Conservation (phyloP, 495 filamentous ascomycete species). For the Sporormia fimetaria region DNA sequence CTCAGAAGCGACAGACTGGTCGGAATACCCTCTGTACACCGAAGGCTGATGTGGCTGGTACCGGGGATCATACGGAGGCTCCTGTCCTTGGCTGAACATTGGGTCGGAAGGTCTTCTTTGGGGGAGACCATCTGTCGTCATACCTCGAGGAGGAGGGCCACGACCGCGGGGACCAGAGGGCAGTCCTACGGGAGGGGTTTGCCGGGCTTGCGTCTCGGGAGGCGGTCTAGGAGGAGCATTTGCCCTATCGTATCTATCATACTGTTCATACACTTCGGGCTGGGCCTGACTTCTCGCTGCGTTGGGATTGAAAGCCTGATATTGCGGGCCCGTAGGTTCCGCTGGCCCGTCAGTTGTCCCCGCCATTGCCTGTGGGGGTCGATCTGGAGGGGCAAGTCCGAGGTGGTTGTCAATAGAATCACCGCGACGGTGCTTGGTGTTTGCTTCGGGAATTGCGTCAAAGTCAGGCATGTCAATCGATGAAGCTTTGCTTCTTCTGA, state of each 20-base stretch:
- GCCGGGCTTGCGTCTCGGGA: conserved; percentile 29
- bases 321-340: conserved; percentile 26
- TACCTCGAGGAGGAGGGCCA: conserved; percentile 16
- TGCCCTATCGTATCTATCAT: conserved; percentile 55
- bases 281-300: conserved; percentile 51
- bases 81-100: conserved; percentile 5
- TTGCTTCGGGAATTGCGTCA: conserved; percentile 46
- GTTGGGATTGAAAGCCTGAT: conserved; percentile 32
- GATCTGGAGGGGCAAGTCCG: conserved; percentile 6
- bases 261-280: conserved; percentile 47
- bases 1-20: conserved; percentile 24
- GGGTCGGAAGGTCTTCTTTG: conserved; percentile 16
- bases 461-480: conserved; percentile 60
- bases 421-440: conserved; percentile 26
- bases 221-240: conserved; percentile 40
- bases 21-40: conserved; percentile 22
- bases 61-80: conserved; percentile 13
- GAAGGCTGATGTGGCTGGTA: conserved; percentile 14
- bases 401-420: conserved; percentile 41
- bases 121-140: conserved; percentile 5
- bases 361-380: conserved; percentile 5
- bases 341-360: neutral
- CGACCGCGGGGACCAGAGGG: conserved; percentile 27
- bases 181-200: conserved; percentile 21
- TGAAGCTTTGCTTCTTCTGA: conserved; percentile 13